Conservation (phyloP, 805 yeast species). For the Cyberlindnera euphorbiiphila region DNA sequence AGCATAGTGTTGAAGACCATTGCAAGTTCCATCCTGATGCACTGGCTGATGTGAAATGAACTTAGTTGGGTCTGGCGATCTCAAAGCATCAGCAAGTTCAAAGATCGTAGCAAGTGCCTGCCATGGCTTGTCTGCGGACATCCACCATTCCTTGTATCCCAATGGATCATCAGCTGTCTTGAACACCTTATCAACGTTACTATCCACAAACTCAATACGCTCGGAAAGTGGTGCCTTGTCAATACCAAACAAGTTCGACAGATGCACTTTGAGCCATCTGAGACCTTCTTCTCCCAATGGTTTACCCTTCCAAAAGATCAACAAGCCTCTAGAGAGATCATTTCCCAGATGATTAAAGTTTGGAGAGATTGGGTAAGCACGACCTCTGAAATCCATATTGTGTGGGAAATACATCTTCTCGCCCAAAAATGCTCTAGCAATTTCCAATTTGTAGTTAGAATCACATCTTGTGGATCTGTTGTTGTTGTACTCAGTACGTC, state of each 20-base stretch:
- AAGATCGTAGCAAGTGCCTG: conserved; percentile 69
- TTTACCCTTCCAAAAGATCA: conserved; percentile 75
- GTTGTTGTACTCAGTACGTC: conserved; percentile 58
- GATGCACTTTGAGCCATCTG: conserved; percentile 71
- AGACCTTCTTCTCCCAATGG: conserved; percentile 61
- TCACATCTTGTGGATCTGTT: conserved; percentile 89
- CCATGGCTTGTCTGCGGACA: conserved; percentile 77
- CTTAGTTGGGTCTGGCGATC: conserved; percentile 59
- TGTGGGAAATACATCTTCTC: conserved; percentile 78
- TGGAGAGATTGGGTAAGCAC: conserved; percentile 80
- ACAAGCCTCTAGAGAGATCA: conserved; percentile 69
- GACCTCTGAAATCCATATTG: conserved; percentile 76
- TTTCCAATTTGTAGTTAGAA: conserved; percentile 86
- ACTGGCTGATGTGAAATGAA: conserved; percentile 71
- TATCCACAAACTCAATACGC: conserved; percentile 56
- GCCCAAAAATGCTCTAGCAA: conserved; percentile 88
- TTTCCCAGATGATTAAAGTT: conserved; percentile 79
- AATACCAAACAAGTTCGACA: conserved; percentile 69
- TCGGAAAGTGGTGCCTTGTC: conserved; percentile 69
- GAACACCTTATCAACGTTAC: conserved; percentile 49
- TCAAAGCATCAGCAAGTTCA: conserved; percentile 59
- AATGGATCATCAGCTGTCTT: conserved; percentile 64
- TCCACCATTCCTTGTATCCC: conserved; percentile 61
- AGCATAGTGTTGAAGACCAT: conserved; percentile 83
- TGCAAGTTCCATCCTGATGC: conserved; percentile 86